Evolutionary conservation across 2,329 filamentous ascomycete species (phyloP), one percentile per base, ranked within the genome.

Genomic region (Beauveria caledonica): DNA sequence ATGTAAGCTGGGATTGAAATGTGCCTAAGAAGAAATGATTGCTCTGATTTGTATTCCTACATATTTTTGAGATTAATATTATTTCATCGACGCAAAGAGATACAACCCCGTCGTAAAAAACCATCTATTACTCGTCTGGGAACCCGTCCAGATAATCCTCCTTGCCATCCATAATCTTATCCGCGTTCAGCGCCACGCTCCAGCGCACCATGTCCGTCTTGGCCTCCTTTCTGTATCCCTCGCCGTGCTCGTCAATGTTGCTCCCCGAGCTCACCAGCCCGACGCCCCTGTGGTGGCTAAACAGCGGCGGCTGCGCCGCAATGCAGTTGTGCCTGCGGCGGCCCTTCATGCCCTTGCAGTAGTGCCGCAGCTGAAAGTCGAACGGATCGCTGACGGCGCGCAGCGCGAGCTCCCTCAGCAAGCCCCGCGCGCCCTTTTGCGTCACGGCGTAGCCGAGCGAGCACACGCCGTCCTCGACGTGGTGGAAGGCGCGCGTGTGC

Each of bases 341-440:
- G 1, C 69, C 68, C 13, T 71, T 66, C 1, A 42, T 46, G n/a
- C 74, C 74, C 29, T 76, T 74, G 63, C 78, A 80, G 68, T 78
- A 76, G 54, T 76, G 73, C 13, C 75, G 67, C 54, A 81, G 64
- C 62, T 76, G 73, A 36, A 78, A 68, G 62, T 81, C 79, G 62
- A 72, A 76, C 0, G 73, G 67, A 15, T 67, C 66, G 23, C 69
- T 72, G 53, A 78, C 64, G 13, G 70, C 70, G 62, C 74, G 71
- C n/a, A 79, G 58, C 0, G 75, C 72, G 40, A 60, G 53, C 58
- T 60, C 58, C 62, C 73, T 74, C 5, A 80, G 67, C 13, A 79
- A 61, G 58, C 69, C 71, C 3, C 74, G 69, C 3, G 77, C 78
- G 0, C 75, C 76, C 21, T 65, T 63, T 63, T 74, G 76, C 19